Conservation (phyloP, 495 filamentous ascomycete genomes). For the Xylaria nigripes region DNA sequence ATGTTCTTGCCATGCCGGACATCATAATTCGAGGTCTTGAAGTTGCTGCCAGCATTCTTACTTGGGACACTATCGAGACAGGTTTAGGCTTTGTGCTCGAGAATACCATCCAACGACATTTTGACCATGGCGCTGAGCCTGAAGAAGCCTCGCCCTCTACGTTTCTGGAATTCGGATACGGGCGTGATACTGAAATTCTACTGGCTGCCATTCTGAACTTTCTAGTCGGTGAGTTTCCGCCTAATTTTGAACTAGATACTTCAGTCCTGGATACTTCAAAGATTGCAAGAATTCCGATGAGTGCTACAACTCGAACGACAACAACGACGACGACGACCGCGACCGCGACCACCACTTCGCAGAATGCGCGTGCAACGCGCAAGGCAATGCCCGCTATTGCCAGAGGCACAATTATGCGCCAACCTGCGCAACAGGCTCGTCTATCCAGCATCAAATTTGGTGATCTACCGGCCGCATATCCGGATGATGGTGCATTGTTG, state of each 20-base stretch:
- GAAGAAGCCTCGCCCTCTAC: slow-evolving; percentile 5
- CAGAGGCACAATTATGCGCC: slow-evolving; percentile 27
- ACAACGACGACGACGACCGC: background rate
- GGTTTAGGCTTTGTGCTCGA: slow-evolving; percentile 33
- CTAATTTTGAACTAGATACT: slow-evolving; percentile 41
- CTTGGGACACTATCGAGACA: slow-evolving; percentile 47
- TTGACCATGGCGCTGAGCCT: slow-evolving; percentile 21
- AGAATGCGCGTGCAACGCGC: background rate
- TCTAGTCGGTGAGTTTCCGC: slow-evolving; percentile 39
- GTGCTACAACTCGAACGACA: slow-evolving; percentile 13
- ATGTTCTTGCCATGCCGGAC: slow-evolving; percentile 37
- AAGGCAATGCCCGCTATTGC: slow-evolving; percentile 23
- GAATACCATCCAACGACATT: slow-evolving; percentile 17
- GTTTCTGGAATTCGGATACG: slow-evolving; percentile 24
- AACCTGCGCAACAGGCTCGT: slow-evolving; percentile 25
- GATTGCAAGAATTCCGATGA: slow-evolving; percentile 33
- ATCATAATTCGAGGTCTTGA: slow-evolving; percentile 39
- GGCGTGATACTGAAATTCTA: slow-evolving; percentile 24
- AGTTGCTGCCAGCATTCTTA: slow-evolving; percentile 38
- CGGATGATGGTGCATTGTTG: slow-evolving; percentile 24
- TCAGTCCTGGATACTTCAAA: slow-evolving; percentile 27
- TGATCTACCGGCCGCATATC: slow-evolving; percentile 44
- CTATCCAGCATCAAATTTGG: slow-evolving; percentile 59
- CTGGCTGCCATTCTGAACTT: slow-evolving; percentile 34
- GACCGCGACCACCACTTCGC: too few relatives aligned